Base-by-base conservation (phyloP, 108 stramenopile species). In the Skeletonema tropicum region DNA sequence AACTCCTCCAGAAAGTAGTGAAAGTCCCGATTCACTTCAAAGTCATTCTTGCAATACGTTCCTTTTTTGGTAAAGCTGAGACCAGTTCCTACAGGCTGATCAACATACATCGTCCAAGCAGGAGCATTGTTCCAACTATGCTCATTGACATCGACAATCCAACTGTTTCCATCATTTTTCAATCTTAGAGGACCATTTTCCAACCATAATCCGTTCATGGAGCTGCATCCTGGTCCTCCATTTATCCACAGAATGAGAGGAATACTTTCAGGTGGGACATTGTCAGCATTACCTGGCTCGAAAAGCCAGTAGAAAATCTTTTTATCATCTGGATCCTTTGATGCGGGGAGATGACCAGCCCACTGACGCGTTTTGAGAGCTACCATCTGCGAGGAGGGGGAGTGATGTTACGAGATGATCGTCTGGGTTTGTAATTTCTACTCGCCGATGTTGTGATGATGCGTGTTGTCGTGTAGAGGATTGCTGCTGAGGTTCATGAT, bases 221-320 rank as follows among this genome's bases (percentile, higher is more conserved):
- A 90, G 46, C 87, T 89, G 66, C 98, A 98, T 21, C 96, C 98
- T 33, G 95, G 94, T 6, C 88, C 79, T 3, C 83, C 84, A 62
- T 96, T 95, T 29, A 97, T 76, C 98, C 98, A 98, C 41, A 98
- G 93, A 13, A 98, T 64, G 12, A 98, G 76, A 5, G 97, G 97
- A 46, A 88, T 90, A 10, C 89, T 81, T 26, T 72, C 66, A n/a
- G 83, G 82, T 19, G 42, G 41, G 14, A 36, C 30, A 7, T 84
- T 83, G 25, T 36, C 66, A 2, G 21, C 63, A 23, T 39, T 75
- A 23, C 71, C 76, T 1, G 94, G 93, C 29, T 86, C 92, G 77
- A 98, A 96, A n/a, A 98, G 49, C 98, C 98, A 98, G 77, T 97
- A 98, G 79, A 98, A 98, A 25, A 96, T 69, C 39, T 94, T 86